phyloP scores from a whole-genome alignment of 768 basidiomycete genomes.

The Lentinula lateritia region DNA sequence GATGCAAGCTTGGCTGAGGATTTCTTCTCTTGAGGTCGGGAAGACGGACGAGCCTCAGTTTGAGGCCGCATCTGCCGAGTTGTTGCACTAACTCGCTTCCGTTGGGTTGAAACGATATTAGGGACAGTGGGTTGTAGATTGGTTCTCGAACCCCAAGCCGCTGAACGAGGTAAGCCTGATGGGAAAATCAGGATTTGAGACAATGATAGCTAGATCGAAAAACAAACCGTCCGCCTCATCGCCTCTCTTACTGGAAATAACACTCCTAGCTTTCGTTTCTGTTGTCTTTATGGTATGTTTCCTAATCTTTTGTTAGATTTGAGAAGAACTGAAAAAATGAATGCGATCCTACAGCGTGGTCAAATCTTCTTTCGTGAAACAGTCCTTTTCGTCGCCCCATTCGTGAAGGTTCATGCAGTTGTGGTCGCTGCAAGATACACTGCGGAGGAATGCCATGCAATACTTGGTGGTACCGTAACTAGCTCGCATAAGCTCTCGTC shows the following conservation, averaged over 20 bases:
- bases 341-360: conserved; percentile 66
- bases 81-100: conserved; percentile 36
- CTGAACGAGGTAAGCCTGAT: conserved; percentile 60
- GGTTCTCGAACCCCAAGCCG: conserved; percentile 56
- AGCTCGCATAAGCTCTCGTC: conserved; percentile 84
- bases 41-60: conserved; percentile 29
- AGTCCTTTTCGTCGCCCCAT: conserved; percentile 98
- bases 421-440: conserved; percentile 77
- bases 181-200: neutral
- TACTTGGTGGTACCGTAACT: conserved; percentile 97
- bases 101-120: conserved; percentile 21
- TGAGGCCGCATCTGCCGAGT: conserved; percentile 42
- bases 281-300: conserved; percentile 93
- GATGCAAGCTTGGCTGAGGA: conserved; percentile 34
- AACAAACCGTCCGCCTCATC: conserved; percentile 53
- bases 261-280: conserved; percentile 56
- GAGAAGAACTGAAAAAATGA: conserved; percentile 6
- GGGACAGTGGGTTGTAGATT: conserved; percentile 15
- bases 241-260: conserved; percentile 46
- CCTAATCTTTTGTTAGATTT: conserved; percentile 29
- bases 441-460: conserved; percentile 92
- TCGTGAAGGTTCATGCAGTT: conserved; percentile 95
- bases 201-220: conserved; percentile 9
- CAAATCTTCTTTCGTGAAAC: conserved; percentile 94
- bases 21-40: conserved; percentile 40